Percentiles rank a stretch among this genome's conserved stretches.
phyloP scores from a whole-genome alignment of 441 rosid species.

The Metrosideros polymorpha region DNA sequence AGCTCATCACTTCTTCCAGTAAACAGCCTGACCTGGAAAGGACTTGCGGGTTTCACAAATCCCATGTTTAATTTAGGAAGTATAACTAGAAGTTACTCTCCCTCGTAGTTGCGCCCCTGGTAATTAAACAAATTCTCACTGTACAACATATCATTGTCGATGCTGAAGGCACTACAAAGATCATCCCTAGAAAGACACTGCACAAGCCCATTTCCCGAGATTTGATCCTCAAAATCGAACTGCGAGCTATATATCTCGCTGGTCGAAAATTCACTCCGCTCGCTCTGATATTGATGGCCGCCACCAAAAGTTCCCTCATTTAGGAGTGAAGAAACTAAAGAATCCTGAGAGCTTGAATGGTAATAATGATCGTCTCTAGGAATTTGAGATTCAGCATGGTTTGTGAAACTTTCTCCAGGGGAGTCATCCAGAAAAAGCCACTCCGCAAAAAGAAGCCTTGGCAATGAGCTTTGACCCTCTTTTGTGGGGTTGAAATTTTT shows the following conservation, averaged over 20 bases:
- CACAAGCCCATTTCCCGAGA: not conserved
- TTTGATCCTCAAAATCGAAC: not conserved
- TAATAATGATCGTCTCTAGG: not conserved
- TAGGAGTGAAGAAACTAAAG: not conserved
- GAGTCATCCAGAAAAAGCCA: conserved; percentile 3
- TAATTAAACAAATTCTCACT: not conserved
- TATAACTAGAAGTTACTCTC: not conserved
- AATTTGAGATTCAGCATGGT: not conserved
- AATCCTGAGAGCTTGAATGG: not conserved
- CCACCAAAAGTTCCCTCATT: not conserved
- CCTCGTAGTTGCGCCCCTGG: not conserved
- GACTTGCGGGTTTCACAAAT: not conserved
- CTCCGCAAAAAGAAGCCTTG: conserved; percentile 2
- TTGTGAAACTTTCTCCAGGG: not conserved
- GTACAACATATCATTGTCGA: not conserved
- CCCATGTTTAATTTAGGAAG: not conserved
- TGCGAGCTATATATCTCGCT: not conserved
- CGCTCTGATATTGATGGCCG: not conserved
- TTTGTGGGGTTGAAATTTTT: not conserved
- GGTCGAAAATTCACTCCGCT: not conserved
- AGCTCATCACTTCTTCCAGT: not conserved
- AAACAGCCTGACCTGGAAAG: not conserved
- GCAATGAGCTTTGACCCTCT: not conserved
- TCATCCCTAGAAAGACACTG: not conserved
- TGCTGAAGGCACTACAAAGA: not conserved